phyloP scores from a whole-genome alignment of 1,139 yeast species.

The Geotrichum reessii region DNA sequence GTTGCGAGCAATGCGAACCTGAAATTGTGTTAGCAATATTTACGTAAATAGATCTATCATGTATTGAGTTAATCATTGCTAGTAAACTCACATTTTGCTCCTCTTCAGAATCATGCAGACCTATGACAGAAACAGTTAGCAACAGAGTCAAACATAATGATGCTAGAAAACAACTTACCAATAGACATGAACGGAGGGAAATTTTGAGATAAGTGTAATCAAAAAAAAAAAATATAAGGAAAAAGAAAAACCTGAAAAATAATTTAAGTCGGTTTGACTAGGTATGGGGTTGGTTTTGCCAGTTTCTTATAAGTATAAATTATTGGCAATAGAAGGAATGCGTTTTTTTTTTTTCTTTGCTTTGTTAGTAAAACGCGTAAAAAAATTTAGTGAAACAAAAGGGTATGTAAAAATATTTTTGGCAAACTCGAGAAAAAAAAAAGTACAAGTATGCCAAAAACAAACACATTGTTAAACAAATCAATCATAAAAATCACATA shows the following conservation, averaged over 20 bases:
- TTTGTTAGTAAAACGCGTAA: not conserved
- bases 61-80: not conserved
- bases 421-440: conserved; percentile 1
- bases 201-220: not conserved
- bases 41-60: not conserved
- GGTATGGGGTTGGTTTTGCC: not conserved
- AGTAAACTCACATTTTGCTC: not conserved
- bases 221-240: not conserved
- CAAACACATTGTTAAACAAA: not conserved
- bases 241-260: not conserved
- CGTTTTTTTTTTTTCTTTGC: not conserved
- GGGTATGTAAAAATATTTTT: not conserved
- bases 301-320: not conserved
- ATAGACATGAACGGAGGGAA: not conserved
- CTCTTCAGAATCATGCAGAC: not conserved
- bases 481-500: not conserved
- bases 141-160: not conserved
- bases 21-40: not conserved
- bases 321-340: not conserved
- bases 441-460: not conserved
- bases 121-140: not conserved
- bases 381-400: not conserved
- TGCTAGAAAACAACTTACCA: not conserved
- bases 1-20: conserved; percentile 3
- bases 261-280: not conserved